Base-by-base conservation (phyloP, 2,329 filamentous ascomycete species). In the Knufia fluminis region DNA sequence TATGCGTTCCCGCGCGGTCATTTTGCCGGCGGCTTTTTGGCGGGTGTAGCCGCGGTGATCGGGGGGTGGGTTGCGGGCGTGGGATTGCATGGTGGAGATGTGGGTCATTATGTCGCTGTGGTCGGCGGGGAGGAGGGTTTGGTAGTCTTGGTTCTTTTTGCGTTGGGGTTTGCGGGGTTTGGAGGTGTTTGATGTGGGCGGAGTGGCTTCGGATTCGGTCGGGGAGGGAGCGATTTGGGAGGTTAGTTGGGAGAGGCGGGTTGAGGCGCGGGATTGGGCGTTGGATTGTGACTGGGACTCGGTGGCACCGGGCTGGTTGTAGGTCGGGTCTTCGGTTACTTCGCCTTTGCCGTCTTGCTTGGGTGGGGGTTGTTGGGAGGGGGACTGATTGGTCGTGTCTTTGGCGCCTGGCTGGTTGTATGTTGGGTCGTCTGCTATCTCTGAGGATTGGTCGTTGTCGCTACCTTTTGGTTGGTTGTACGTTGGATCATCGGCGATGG, bases 1-100 rank as follows among this genome's bases (percentile, higher is more conserved):
- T 16, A 83, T 75, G 2, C 79, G 69, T 57, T 83, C 79, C 19
- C 79, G 72, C 0, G 82, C 79, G 78, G 79, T 82, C 16, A 83
- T 69, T 61, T 83, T 83, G 1, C 80, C 80, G 2, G 77, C 73
- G 62, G 78, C 69, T 55, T 80, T 81, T 60, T 83, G 80, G 3
- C 77, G 73, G n/a, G 77, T 63, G 54, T 82, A 83, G 20, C 79
- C 79, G 53, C 74, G 68, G 49, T 74, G 74, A 6, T 65, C 71
- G 0, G 68, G 61, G 46, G 79, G 69, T 1, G 80, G 78, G 1
- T 73, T 80, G 19, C 69, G 65, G 9, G 79, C 78, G 32, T 79
- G 73, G 4, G 62, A 66, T 14, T 68, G 69, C 1, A 83, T 68
- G 0, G 68, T 68, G 3, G 64, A 55, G n/a, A 83, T 67, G 56